Evolutionary conservation across 2,329 filamentous ascomycete species (phyloP).

Genomic region (Fonsecaea nubica): DNA sequence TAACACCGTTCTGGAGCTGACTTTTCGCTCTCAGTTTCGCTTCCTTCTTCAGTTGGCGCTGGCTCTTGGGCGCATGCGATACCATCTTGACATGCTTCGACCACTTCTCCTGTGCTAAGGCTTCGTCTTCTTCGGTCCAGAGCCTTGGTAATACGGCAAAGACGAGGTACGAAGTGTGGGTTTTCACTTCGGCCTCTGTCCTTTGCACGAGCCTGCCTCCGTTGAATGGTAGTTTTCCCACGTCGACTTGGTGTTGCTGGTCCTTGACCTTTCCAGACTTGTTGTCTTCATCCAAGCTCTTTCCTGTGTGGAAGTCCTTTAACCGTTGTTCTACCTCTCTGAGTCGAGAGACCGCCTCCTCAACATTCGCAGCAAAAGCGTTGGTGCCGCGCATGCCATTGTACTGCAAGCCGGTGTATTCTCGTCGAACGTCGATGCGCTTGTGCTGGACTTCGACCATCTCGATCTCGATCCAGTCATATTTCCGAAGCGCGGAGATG

Average conservation of each 20-base stretch:
- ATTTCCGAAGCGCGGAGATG: conserved; percentile 75
- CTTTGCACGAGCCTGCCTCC: conserved; percentile 80
- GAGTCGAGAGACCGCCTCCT: conserved; percentile 77
- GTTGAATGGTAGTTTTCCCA: conserved; percentile 67
- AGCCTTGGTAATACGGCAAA: conserved; percentile 88
- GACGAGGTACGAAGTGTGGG: conserved; percentile 94
- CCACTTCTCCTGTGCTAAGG: conserved; percentile 68
- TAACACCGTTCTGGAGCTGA: conserved; percentile 19
- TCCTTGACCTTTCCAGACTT: conserved; percentile 33
- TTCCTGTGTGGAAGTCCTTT: conserved; percentile 65
- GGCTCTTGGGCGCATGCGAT: conserved; percentile 35
- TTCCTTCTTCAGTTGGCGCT: conserved; percentile 40
- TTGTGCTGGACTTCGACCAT: conserved; percentile 89
- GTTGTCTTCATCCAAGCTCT: conserved; percentile 38
- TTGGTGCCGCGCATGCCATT: conserved; percentile 73
- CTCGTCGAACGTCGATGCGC: conserved; percentile 79
- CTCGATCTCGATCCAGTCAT: conserved; percentile 89
- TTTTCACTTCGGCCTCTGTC: conserved; percentile 87
- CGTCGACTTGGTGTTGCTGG: conserved; percentile 34
- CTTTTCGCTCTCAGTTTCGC: conserved; percentile 36
- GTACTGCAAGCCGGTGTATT: conserved; percentile 75
- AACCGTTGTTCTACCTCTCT: conserved; percentile 74
- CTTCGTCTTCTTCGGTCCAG: conserved; percentile 85
- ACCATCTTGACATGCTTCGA: conserved; percentile 30
- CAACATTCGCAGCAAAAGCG: conserved; percentile 73